Base-by-base conservation (phyloP, 768 basidiomycete species). In the Chalciporus chontae region DNA sequence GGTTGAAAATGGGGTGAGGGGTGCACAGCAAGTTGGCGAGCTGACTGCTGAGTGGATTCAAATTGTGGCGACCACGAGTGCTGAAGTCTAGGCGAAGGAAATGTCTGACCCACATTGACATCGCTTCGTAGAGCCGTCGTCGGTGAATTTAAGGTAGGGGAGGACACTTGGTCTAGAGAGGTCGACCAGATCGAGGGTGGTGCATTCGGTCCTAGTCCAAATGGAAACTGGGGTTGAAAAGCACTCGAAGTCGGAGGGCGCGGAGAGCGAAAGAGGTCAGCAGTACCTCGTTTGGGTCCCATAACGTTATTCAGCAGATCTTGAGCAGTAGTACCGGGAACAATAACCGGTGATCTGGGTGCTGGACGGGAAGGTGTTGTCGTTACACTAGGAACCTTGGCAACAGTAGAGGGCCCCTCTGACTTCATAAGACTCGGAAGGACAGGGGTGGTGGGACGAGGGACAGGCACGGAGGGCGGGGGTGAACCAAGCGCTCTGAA, bases 171-270 rank as follows among this genome's bases (percentile, higher is more conserved):
- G 51, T 82, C 83, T 3, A 70, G 67, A 2, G 77, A 72, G 13
- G 82, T 74, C 4, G 85, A 81, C 86, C 87, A 87, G 36, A 87
- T 88, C 1, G 81, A 86, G 43, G 76, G 71, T 8, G 73, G n/a
- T n/a, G n/a, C n/a, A n/a, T n/a, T n/a, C n/a, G n/a, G 70, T n/a
- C 77, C 78, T 7, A 77, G 73, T 18, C 80, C 77, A 55, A 86
- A 83, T 23, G 81, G 69, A 18, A 78, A 71, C 40, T 71, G 70
- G 0, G 79, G 68, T 42, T 73, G 64, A n/a, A 46, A 66, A 8
- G 69, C 66, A 65, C 47, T 68, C 64, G 48, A 61, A 44, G 54
- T 47, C 43, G 48, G 50, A 8, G 19, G 60, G 21, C 36, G 52
- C 17, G 51, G 50, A 18, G 51, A 50, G 36, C 58, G 58, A 38